Evolutionary conservation across 108 stramenopile genomes (phyloP).

Genomic region (Seminavis robusta): DNA sequence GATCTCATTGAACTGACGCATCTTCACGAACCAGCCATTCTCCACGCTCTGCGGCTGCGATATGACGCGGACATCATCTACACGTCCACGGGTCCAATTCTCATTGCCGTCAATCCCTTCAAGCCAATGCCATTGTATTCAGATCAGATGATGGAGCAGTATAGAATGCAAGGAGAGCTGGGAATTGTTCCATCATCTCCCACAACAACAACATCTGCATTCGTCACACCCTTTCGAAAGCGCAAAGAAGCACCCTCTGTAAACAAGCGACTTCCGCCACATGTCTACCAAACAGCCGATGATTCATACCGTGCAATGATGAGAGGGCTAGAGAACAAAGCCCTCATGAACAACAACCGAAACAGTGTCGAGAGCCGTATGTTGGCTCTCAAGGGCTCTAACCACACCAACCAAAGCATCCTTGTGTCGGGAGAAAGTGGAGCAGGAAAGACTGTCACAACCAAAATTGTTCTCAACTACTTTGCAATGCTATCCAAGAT

Average conservation of each 20-base stretch:
- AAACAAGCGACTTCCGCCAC: slow-evolving; percentile 72
- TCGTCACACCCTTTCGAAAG: slow-evolving; percentile 45
- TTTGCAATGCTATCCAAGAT: slow-evolving; percentile 78
- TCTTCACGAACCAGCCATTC: slow-evolving; percentile 82
- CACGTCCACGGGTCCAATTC: slow-evolving; percentile 87
- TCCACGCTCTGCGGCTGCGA: slow-evolving; percentile 72
- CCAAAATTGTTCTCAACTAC: slow-evolving; percentile 94
- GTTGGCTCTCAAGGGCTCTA: slow-evolving; percentile 1
- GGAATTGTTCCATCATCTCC: slow-evolving; percentile 12
- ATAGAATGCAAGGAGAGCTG: slow-evolving; percentile 66
- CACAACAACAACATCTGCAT: background rate
- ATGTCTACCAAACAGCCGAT: slow-evolving; percentile 94
- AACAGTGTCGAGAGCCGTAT: slow-evolving; percentile 1
- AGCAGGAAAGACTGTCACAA: slow-evolving; percentile 97
- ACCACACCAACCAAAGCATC: slow-evolving; percentile 81
- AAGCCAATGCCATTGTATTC: slow-evolving; percentile 85
- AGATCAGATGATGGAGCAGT: slow-evolving; percentile 72
- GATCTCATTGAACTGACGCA: slow-evolving; percentile 83
- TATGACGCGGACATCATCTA: slow-evolving; percentile 87
- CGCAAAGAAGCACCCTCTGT: slow-evolving; percentile 25
- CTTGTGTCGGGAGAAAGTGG: slow-evolving; percentile 94
- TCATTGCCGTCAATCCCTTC: slow-evolving; percentile 95
- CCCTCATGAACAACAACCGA: slow-evolving; percentile 39
- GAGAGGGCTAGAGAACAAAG: slow-evolving; percentile 66
- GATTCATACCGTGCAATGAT: slow-evolving; percentile 95